phyloP scores from a whole-genome alignment of 163 green algal species.

The Scenedesmus sp. region DNA sequence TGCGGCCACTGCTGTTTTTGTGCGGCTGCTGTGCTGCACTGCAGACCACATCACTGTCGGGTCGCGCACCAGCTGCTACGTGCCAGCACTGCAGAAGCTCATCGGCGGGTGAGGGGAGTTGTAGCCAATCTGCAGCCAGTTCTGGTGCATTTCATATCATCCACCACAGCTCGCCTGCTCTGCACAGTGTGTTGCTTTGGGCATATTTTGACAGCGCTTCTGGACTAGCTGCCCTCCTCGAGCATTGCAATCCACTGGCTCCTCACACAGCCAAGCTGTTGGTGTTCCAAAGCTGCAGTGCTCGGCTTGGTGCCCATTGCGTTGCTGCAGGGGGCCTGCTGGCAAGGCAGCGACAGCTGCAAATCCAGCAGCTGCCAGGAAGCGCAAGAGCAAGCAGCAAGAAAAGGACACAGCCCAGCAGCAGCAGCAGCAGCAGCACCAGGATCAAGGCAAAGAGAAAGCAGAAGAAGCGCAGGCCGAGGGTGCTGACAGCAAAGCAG shows the following conservation, averaged over 20 bases:
- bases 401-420: neutral
- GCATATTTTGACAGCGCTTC: too few relatives aligned
- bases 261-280: too few relatives aligned
- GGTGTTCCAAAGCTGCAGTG: too few relatives aligned
- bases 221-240: too few relatives aligned
- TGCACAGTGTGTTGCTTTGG: too few relatives aligned
- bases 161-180: neutral
- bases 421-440: neutral
- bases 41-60: constrained; percentile 69
- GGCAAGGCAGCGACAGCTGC: neutral
- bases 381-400: neutral
- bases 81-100: constrained; percentile 70
- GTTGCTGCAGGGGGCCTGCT: neutral
- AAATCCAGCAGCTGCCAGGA: neutral
- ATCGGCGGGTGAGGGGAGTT: neutral
- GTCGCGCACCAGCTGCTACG: constrained; percentile 69
- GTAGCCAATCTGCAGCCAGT: too few relatives aligned
- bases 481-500: neutral
- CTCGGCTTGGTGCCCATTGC: too few relatives aligned
- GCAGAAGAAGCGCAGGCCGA: neutral
- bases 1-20: too few relatives aligned
- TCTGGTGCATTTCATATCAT: neutral
- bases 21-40: neutral
- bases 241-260: too few relatives aligned
- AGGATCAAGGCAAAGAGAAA: neutral